Evolutionary conservation across 1,284 basidiomycete genomes (phyloP), one percentile per base, ranked within the genome.

Genomic region (Apiotrichum porosum): DNA sequence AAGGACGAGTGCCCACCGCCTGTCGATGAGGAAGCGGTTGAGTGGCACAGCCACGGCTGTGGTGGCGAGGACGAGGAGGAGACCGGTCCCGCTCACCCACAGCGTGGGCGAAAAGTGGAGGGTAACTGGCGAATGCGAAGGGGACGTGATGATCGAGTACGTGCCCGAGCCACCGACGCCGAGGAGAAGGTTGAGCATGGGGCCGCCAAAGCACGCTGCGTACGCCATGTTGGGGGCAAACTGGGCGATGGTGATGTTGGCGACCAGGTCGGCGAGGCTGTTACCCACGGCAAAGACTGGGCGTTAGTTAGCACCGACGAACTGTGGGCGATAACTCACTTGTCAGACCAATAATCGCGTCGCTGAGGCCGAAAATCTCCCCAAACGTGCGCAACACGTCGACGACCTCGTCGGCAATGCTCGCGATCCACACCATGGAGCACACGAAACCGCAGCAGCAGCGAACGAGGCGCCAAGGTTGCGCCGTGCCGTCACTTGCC

Each of bases 321-420:
- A n/a, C n/a, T n/a, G n/a, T n/a, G n/a, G 32, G 14, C 14, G 35
- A 13, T 32, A 14, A 56, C 62, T 45, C 28, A 68, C 66, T 85
- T 0, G 93, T 97, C 42, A 97, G 65, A 3, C 94, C 94, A 44
- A 98, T 86, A 65, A 98, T 94, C 22, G 94, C 93, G 68, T 97
- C 90, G n/a, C 88, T 92, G 21, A 98, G 79, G 0, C 93, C 92
- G 60, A 95, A 86, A 48, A 97, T 87, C 70, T 86, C 83, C 15
- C 93, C 94, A 60, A 95, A 85, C 0, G 89, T 86, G 85, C 94
- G 83, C 14, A 95, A 79, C 8, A 94, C 83, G 37, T 84, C 81
- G 22, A 95, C 89, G 3, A 93, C 90, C 69, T 95, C 88, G 67
- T 94, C 90, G 1, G 92, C 91, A 44, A 95, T 92, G 9, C 85